These are phyloP conservation scores for Sphagnum tenellum DNA, from an alignment of 225 moss, liverwort and hornwort genomes.

Conservation along the genomic window DNA sequence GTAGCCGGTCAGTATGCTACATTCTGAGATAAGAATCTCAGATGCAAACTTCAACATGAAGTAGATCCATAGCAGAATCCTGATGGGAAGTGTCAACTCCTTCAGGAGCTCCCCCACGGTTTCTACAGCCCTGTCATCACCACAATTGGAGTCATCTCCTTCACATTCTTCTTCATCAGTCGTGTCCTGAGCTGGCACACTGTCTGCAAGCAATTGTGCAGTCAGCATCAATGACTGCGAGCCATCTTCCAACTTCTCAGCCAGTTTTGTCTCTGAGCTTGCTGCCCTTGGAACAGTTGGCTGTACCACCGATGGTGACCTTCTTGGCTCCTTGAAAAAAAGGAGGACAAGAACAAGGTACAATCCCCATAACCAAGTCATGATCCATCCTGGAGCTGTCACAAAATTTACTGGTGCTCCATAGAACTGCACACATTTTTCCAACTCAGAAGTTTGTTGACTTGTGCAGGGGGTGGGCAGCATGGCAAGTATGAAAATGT, in stretches of 20 bases:
- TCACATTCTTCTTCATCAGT: conserved; percentile 20
- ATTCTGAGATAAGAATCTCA: conserved; percentile 86
- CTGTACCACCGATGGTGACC: conserved; percentile 7
- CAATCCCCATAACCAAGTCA: conserved; percentile 48
- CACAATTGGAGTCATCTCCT: conserved; percentile 20
- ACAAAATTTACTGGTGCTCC: conserved; percentile 75
- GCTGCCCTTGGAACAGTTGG: conserved; percentile 3
- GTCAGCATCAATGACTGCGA: conserved; percentile 5
- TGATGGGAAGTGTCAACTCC: conserved; percentile 39
- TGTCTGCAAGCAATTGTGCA: conserved; percentile 20
- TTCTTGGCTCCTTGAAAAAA: conserved; percentile 69
- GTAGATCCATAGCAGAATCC: conserved; percentile 81
- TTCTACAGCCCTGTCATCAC: conserved; percentile 33
- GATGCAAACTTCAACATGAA: conserved; percentile 93
- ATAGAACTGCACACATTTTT: conserved; percentile 21
- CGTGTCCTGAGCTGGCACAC: background rate
- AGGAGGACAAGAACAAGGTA: conserved; percentile 53
- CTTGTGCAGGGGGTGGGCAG: too few species aligned
- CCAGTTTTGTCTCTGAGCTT: conserved; percentile 12
- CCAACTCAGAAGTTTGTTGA: too few species aligned
- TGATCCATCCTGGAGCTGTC: conserved; percentile 90
- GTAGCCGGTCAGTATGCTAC: conserved; percentile 72
- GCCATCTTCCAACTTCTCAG: conserved; percentile 5
- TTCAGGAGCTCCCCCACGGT: conserved; percentile 44
- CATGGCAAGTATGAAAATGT: too few species aligned